Base-by-base conservation (phyloP, 2,329 filamentous ascomycete genomes). In the Parastagonospora nodorum region DNA sequence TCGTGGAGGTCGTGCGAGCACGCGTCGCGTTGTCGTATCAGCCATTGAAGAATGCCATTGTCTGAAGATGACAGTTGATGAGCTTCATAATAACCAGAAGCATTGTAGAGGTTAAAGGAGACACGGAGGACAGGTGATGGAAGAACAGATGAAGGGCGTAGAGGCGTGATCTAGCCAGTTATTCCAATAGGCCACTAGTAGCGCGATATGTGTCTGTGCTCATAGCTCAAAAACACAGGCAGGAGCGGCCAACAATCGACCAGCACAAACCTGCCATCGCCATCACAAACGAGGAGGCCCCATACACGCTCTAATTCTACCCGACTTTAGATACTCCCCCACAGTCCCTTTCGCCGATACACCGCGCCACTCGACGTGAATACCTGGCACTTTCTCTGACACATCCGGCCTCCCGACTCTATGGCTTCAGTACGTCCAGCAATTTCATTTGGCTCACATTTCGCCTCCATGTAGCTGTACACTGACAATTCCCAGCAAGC, bases 401-500 rank as follows among this genome's bases (percentile, higher is more conserved):
- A 47, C 53, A 56, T 55, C 60, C 60, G 57, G n/a, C n/a, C 54
- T 53, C 63, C 60, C 59, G 49, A 63, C 61, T 57, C 57, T 37
- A 72, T 72, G 67, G 68, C 68, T 68, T 71, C 67, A 55, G 68
- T 71, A 68, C 43, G 66, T 67, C 46, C 44, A 42, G 51, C 51
- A 40, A 16, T 45, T 45, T 42, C 28, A 38, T 43, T 32, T 40
- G 36, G 45, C 24, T 29, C 14, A 50, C 43, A 45, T 58, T 47
- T 43, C 40, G 15, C 48, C 46, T 44, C 53, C 45, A 48, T 42
- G 42, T 38, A 36, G 14, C 9, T 42, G 14, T 41, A 51, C 51
- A 54, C 66, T 74, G 57, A 72, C 60, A 41, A 19, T 44, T 45
- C 28, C 9, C 67, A 79, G 76, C 78, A 80, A 77, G 75, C 78